Evolutionary conservation across 2,329 filamentous ascomycete species (phyloP), one percentile per base, ranked within the genome.

Genomic region (Neophaeococcomyces aloes): DNA sequence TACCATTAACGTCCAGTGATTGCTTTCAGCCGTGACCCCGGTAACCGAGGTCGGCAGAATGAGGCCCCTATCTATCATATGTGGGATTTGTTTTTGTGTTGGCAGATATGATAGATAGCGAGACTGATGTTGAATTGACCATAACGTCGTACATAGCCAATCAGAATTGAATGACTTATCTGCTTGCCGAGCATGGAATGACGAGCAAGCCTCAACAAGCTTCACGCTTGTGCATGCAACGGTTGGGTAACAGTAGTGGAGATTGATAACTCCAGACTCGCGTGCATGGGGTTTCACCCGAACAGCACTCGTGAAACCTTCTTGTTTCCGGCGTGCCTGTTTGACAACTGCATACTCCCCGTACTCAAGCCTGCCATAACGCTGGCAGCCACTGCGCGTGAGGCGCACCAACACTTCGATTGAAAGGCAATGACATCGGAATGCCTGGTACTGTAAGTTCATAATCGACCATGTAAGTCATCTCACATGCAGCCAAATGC

Each of bases 141-240:
- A 42, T 42, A 35, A 34, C 17, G 39, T 42, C 19, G 39, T 25
- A 13, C 14, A 14, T 11, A n/a, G 17, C 39, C 39, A 42, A 42
- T 42, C 27, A 42, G 14, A 27, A 19, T 8, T 13, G 14, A 11
- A 2, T 29, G 21, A 34, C 39, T 42, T 42, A 42, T 42, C 39
- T 34, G 7, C 31, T 25, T 41, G 29, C n/a, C 38, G 29, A 41
- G 11, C 29, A 41, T 4, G 17, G 14, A 14, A 10, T 11, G 4
- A 3, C 4, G 10, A 14, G 18, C n/a, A 15, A 38, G 18, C 8
- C 13, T 10, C 35, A 14, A 14, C 18, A 6, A 25, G 18, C 13
- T 6, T 25, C 3, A 19, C 7, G 18, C 35, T 15, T n/a, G 25
- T 13, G 27, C 27, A 29, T 29, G 37, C 4, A 18, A 29, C 14